Base-by-base conservation (phyloP, 2,329 filamentous ascomycete species). In the Colletotrichum spaethianum region DNA sequence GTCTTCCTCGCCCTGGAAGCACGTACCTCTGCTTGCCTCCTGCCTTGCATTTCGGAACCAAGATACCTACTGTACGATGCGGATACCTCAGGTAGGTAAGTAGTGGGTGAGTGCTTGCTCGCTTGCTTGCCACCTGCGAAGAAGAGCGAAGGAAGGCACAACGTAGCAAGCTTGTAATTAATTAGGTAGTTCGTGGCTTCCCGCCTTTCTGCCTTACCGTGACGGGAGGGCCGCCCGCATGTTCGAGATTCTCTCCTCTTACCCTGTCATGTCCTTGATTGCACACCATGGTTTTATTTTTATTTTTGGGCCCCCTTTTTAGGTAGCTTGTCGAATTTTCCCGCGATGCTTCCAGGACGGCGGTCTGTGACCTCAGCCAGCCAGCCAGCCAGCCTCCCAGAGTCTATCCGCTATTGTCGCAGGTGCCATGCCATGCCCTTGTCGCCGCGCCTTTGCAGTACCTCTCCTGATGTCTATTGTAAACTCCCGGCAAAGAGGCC, bases 361-460 rank as follows among this genome's bases (percentile, higher is more conserved):
- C 48, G 48, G 59, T 60, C 57, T 60, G 26, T 50, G 59, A 18
- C 44, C 31, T 48, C 33, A 33, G 18, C 33, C 31, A 48, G 44
- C 44, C 44, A 46, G 20, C 11, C 57, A 31, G n/a, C 23, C 20
- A 50, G 33, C 59, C 44, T 48, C 20, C n/a, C 20, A 16, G 33
- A 36, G 28, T 50, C 31, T 5, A 38, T 52, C 44, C 31, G 18
- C 61, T 23, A 8, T 26, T 50, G 40, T 46, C 40, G 38, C 40
- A 60, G 26, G 33, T 60, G 38, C 26, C 40, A 60, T 42, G 36
- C 55, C 36, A 60, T 42, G 36, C 55, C 36, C 52, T 38, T 31
- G 36, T 44, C 57, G 8, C 57, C 18, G 33, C 57, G 23, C 38
- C 57, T 60, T 60, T 38, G 38, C 23, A 12, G 26, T 40, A 23